Evolutionary conservation across 2,329 filamentous ascomycete genomes (phyloP).

Genomic region (Sordariomycetes sp.): DNA sequence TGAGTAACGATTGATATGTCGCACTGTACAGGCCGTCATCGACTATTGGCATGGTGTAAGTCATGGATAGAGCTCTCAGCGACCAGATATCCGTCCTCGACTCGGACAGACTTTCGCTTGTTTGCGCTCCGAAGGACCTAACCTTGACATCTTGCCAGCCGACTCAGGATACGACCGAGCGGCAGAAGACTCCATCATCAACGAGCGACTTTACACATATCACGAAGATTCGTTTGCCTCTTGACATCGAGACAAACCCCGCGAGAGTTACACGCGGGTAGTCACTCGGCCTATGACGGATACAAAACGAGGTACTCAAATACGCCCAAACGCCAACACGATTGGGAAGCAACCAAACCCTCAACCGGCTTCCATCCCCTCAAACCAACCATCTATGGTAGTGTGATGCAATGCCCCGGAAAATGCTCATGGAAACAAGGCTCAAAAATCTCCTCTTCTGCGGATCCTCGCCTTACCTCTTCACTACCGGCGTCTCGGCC

Average conservation of each 20-base stretch:
- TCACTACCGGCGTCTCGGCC: too few species aligned
- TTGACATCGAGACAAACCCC: too few species aligned
- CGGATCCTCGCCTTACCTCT: neutral
- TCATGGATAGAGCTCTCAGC: too few species aligned
- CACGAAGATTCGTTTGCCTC: too few species aligned
- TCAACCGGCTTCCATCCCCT: neutral
- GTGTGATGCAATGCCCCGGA: neutral
- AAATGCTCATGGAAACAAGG: neutral
- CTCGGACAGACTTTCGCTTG: too few species aligned
- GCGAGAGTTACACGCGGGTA: too few species aligned
- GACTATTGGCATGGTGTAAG: neutral
- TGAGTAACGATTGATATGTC: neutral
- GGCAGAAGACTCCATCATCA: too few species aligned
- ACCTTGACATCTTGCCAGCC: too few species aligned
- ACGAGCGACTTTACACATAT: too few species aligned
- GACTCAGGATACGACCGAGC: too few species aligned
- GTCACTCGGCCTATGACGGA: neutral
- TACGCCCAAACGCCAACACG: neutral
- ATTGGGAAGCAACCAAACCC: neutral
- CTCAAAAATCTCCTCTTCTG: neutral
- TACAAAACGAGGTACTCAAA: neutral
- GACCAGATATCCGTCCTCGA: too few species aligned
- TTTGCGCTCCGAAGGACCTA: too few species aligned
- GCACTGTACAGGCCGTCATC: neutral
- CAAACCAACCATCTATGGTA: neutral